Evolutionary conservation across 805 yeast genomes (phyloP).

Genomic region (Saccharomycopsis sp.): DNA sequence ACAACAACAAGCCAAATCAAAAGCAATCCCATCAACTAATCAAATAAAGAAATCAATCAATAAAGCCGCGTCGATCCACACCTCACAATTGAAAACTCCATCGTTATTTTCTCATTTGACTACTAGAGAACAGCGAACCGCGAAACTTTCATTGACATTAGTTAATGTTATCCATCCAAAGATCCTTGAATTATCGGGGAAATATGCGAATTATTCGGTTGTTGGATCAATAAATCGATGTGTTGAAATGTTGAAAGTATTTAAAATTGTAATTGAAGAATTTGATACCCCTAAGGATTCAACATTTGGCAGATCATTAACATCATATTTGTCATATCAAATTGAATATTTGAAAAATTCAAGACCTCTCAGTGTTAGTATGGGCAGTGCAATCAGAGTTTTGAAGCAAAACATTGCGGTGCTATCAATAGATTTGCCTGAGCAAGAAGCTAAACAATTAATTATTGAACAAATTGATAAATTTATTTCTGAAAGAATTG

Average conservation of each 20-base stretch:
- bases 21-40: constrained; percentile 43
- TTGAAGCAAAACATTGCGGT: constrained; percentile 86
- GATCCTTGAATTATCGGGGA: constrained; percentile 68
- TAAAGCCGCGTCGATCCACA: constrained; percentile 33
- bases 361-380: constrained; percentile 83
- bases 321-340: constrained; percentile 82
- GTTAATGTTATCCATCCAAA: constrained; percentile 81
- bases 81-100: constrained; percentile 42
- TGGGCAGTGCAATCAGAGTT: constrained; percentile 99
- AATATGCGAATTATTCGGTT: constrained; percentile 73
- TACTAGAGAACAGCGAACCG: constrained; percentile 66
- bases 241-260: constrained; percentile 75
- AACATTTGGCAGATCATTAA: constrained; percentile 79
- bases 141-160: constrained; percentile 36
- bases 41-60: constrained; percentile 44
- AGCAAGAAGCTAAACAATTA: constrained; percentile 57
- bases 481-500: constrained; percentile 79
- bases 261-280: constrained; percentile 70
- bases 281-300: constrained; percentile 82
- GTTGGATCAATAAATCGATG: constrained; percentile 90
- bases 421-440: constrained; percentile 66
- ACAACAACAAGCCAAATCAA: constrained; percentile 35
- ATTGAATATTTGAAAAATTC: constrained; percentile 88
- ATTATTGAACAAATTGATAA: constrained; percentile 66
- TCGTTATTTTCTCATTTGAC: constrained; percentile 74